Evolutionary conservation across 257 asterid species (phyloP), one percentile per base, ranked within the genome.

Genomic region (Haberlea rhodopensis): DNA sequence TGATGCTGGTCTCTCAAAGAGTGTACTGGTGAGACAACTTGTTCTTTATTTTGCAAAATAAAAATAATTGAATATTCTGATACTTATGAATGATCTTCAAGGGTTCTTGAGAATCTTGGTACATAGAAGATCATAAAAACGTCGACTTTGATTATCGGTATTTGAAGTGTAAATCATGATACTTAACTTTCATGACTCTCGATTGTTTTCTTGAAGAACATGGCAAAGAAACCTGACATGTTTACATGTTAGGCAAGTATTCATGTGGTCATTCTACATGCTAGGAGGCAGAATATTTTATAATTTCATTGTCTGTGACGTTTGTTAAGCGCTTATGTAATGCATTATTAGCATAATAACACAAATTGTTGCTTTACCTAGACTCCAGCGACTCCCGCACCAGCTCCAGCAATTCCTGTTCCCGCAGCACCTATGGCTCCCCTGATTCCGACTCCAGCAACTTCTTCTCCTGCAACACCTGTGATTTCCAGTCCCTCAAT

Each of bases 1-100:
- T 13, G 87, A 87, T 19, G 77, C 68, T 48, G 90, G 88, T 57
- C 95, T 94, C 34, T 81, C 86, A 1, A 84, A 76, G 86, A 78
- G 70, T 75, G 8, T 73, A 0, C 95, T 80, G 92, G 95, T 84
- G 61, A 67, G 71, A 46, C 52, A 21, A 31, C 5, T 27, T 23
- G 5, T 37, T 11, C 46, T 37, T 11, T 37, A 1, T 37, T 37
- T 10, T 10, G 46, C 5, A 10, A 37, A 2, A 37, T 37, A 37
- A 37, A 11, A 37, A n/a, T 37, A 2, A 9, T 11, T 2, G 2
- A 37, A 37, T 11, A 16, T 37, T 11, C 16, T 37, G 46, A 1
- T 5, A 11, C n/a, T 37, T 10, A 3, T 37, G 46, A 37, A 37
- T 8, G 16, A 37, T 37, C 16, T 37, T 37, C 5, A 2, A 2